phyloP scores from a whole-genome alignment of 2,329 filamentous ascomycete species.

The Aureobasidium sp. region DNA sequence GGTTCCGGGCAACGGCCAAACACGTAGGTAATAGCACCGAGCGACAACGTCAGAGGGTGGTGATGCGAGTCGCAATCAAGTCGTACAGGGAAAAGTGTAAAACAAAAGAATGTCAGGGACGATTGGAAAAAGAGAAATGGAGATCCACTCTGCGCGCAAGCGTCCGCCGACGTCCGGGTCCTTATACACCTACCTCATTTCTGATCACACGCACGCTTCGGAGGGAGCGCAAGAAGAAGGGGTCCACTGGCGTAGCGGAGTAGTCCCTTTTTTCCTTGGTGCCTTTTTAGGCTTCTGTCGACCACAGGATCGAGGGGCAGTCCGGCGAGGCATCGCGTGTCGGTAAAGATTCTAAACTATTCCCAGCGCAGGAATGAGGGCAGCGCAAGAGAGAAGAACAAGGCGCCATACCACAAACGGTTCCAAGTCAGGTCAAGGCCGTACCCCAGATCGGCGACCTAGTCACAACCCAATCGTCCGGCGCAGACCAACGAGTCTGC shows the following conservation, averaged over 20 bases:
- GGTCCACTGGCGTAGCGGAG: neutral
- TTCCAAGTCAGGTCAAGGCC: neutral
- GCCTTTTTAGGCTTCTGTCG: constrained; percentile 14
- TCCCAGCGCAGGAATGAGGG: neutral
- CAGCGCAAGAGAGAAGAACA: neutral
- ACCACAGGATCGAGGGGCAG: neutral
- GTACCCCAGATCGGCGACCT: constrained; percentile 4
- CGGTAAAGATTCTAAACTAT: neutral
- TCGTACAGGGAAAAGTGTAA: constrained; percentile 2
- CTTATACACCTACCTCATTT: constrained; percentile 10
- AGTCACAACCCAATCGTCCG: neutral
- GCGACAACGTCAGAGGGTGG: constrained; percentile 11
- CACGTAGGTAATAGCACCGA: constrained; percentile 9
- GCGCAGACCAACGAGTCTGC: neutral
- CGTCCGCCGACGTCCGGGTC: constrained; percentile 10
- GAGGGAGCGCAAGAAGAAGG: neutral
- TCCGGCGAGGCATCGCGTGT: neutral
- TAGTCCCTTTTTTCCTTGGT: neutral
- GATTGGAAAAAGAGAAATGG: neutral
- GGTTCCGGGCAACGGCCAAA: constrained; percentile 3
- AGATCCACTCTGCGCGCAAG: constrained; percentile 11
- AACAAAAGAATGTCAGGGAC: neutral
- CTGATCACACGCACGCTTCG: constrained; percentile 4
- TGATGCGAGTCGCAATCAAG: neutral
- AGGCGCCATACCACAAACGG: constrained; percentile 9